Base-by-base conservation (phyloP, 805 yeast species). In the Nakazawaea wyomingensis region DNA sequence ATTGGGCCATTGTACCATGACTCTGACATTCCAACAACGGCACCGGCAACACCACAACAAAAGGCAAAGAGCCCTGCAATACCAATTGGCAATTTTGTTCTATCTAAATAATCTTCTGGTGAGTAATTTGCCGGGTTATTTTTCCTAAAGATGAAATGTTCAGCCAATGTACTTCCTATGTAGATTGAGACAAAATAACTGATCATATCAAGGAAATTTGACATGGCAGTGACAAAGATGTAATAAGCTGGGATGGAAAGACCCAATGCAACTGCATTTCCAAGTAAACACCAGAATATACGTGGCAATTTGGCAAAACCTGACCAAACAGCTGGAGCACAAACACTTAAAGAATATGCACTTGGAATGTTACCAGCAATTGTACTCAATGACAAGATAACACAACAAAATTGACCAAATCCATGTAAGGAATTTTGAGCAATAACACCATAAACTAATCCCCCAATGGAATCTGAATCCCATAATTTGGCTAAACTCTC, bases 401-500 rank as follows among this genome's bases (percentile, higher is more conserved):
- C 66, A 45, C 57, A 50, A 39, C 62, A 56, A 41, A 63, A 61
- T 47, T 60, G 48, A 3, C 64, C 64, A 38, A 60, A 62, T 8
- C 63, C 63, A 37, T 60, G 63, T 31, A 61, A 54, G 17, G 49
- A 46, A 39, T 59, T 55, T 17, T 45, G 51, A 11, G 59, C 64
- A 37, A 62, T 52, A 26, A 62, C 56, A 39, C 56, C 53, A 38
- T 59, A 55, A 8, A 60, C 58, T 19, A 62, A 54, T 4, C 66
- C 66, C 33, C 66, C 71, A 54, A 80, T 69, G 35, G 80, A 72
- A 57, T 80, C 62, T 11, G 64, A 56, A 1, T 59, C 55, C 65
- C 83, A 85, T 46, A 71, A 69, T 3, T 57, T 69, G 3, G 54
- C 60, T 73, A 82, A 82, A 18, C 52, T 57, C 5, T 56, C 56